Evolutionary conservation across 257 asterid genomes (phyloP).

Genomic region (Solanum paucissectum): DNA sequence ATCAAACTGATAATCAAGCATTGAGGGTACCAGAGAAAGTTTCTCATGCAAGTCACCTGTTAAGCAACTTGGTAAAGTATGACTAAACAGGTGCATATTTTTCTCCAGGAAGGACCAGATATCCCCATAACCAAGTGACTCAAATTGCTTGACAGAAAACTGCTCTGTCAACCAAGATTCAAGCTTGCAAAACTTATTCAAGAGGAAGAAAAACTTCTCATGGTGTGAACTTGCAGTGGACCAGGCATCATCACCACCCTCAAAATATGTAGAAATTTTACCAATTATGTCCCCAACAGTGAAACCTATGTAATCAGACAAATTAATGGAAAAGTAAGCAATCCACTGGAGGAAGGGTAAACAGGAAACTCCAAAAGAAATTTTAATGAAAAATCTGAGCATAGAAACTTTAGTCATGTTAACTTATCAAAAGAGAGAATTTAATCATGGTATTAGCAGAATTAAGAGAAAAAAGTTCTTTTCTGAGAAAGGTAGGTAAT

Average conservation of each 20-base stretch:
- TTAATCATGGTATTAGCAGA: background rate
- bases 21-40: conserved; percentile 48
- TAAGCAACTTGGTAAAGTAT: conserved; percentile 35
- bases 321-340: background rate
- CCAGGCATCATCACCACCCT: conserved; percentile 19
- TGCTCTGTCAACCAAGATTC: conserved; percentile 58
- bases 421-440: background rate
- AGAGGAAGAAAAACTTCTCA: conserved; percentile 31
- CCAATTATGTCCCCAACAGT: conserved; percentile 47
- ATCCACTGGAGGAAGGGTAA: background rate
- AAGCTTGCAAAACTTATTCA: conserved; percentile 56
- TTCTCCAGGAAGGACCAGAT: conserved; percentile 59
- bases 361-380: background rate
- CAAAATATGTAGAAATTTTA: conserved; percentile 51
- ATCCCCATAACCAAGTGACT: conserved; percentile 75
- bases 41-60: conserved; percentile 29
- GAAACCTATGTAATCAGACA: conserved; percentile 28
- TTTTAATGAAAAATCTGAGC: background rate
- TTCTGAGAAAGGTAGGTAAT: background rate
- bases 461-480: background rate
- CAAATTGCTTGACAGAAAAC: conserved; percentile 44
- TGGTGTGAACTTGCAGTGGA: conserved; percentile 11
- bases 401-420: background rate
- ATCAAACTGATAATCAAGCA: conserved; percentile 63
- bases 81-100: conserved; percentile 44